Evolutionary conservation across 2,329 filamentous ascomycete species (phyloP).

Genomic region (Pseudopyricularia javanii): DNA sequence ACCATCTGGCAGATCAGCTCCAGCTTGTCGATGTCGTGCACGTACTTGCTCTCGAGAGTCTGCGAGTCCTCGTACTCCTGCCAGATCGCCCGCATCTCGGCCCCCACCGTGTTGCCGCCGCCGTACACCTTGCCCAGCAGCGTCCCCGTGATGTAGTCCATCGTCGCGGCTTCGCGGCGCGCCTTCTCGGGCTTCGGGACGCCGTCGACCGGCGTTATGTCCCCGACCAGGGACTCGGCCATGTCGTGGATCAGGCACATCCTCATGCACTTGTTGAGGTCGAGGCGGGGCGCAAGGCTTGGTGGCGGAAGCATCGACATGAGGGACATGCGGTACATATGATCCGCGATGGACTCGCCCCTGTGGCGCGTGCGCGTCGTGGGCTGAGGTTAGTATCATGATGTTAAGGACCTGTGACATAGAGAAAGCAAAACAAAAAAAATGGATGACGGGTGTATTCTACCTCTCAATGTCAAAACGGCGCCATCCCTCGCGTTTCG

Average conservation of each 20-base stretch:
- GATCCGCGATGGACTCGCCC: slow-evolving; percentile 88
- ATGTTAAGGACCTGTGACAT: not conserved
- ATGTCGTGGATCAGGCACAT: slow-evolving; percentile 98
- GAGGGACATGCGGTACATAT: slow-evolving; percentile 99
- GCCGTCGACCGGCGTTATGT: slow-evolving; percentile 88
- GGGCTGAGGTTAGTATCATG: not conserved
- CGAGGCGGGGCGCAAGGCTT: slow-evolving; percentile 55
- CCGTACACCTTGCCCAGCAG: slow-evolving; percentile 65
- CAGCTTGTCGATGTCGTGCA: slow-evolving; percentile 96
- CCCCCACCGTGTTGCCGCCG: slow-evolving; percentile 43
- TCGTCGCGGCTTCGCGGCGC: slow-evolving; percentile 73
- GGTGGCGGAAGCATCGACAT: slow-evolving; percentile 87
- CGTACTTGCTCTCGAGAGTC: slow-evolving; percentile 76
- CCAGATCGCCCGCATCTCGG: slow-evolving; percentile 70
- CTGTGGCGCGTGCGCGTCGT: slow-evolving; percentile 24
- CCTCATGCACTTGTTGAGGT: slow-evolving; percentile 75
- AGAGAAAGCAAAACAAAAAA: not conserved
- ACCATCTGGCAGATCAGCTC: slow-evolving; percentile 91
- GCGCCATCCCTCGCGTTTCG: slow-evolving; percentile 90
- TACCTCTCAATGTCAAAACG: slow-evolving; percentile 64
- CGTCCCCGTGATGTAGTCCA: slow-evolving; percentile 73
- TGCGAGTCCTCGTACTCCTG: slow-evolving; percentile 86
- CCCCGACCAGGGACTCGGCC: slow-evolving; percentile 88
- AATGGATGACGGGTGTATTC: slow-evolving; percentile 3
- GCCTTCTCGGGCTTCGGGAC: slow-evolving; percentile 81